phyloP scores from a whole-genome alignment of 495 filamentous ascomycete species.

The Saxophila tyrrhenica region DNA sequence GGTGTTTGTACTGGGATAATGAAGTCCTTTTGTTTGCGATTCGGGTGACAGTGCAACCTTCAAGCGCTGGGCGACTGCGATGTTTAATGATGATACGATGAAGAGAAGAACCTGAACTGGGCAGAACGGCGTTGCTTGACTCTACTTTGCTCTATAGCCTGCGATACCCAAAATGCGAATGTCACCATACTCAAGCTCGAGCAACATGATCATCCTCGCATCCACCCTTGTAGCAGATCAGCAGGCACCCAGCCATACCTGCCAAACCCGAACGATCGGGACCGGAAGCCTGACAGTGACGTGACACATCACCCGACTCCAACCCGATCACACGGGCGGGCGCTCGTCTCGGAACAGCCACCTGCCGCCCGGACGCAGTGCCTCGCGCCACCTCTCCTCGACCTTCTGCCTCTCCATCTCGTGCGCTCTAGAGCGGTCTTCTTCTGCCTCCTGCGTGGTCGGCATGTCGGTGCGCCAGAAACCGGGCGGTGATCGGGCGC shows the following conservation, averaged over 20 bases:
- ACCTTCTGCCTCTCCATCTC: conserved; percentile 49
- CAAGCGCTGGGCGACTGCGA: not conserved
- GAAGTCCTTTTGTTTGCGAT: not conserved
- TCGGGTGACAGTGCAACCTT: not conserved
- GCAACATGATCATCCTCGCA: not conserved
- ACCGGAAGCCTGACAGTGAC: not conserved
- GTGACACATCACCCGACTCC: too few species aligned
- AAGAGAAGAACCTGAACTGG: not conserved
- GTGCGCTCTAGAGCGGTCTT: conserved; percentile 50
- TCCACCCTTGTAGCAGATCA: not conserved
- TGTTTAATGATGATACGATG: not conserved
- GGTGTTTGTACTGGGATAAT: not conserved
- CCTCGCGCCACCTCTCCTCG: conserved; percentile 66
- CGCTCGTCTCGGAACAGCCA: conserved; percentile 73
- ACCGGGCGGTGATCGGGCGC: conserved; percentile 62
- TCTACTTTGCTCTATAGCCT: not conserved
- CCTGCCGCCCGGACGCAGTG: conserved; percentile 59
- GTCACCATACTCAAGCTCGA: not conserved
- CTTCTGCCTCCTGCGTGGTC: conserved; percentile 60
- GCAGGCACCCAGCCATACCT: not conserved
- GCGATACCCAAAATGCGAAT: conserved; percentile 6
- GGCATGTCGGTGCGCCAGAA: conserved; percentile 89
- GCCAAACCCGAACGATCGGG: not conserved
- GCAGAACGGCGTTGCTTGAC: not conserved
- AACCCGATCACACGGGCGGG: not conserved